phyloP scores from a whole-genome alignment of 2,329 filamentous ascomycete species.

The Scolecobasidium constrictum region DNA sequence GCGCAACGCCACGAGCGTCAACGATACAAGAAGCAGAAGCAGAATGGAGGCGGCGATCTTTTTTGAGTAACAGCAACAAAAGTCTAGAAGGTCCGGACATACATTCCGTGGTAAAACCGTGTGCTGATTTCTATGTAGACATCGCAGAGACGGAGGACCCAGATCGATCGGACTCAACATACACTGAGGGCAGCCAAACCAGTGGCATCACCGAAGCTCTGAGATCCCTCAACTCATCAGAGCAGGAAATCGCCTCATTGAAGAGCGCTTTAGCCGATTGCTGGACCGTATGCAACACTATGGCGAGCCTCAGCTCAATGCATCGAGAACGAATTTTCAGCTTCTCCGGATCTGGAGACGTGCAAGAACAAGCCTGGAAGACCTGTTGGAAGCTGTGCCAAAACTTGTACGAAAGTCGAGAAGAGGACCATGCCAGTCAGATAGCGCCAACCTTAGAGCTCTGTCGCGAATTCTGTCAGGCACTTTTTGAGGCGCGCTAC shows the following conservation, averaged over 20 bases:
- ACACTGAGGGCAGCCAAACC: conserved; percentile 16
- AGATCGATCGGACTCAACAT: conserved; percentile 15
- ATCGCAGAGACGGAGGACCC: conserved; percentile 34
- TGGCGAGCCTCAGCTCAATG: conserved; percentile 74
- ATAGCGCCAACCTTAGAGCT: conserved; percentile 70
- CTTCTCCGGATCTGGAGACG: conserved; percentile 60
- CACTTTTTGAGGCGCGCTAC: conserved; percentile 75
- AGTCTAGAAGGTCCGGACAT: conserved; percentile 66
- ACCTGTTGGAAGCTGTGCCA: conserved; percentile 91
- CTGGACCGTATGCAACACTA: conserved; percentile 87
- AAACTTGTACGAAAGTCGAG: conserved; percentile 70
- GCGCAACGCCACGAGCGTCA: conserved; percentile 72
- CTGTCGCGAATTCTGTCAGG: conserved; percentile 85
- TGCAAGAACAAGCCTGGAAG: conserved; percentile 83
- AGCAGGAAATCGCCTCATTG: conserved; percentile 56
- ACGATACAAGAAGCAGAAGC: conserved; percentile 64
- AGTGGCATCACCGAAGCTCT: conserved; percentile 40
- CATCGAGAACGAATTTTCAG: conserved; percentile 72
- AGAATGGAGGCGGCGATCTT: conserved; percentile 39
- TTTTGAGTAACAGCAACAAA: conserved; percentile 52
- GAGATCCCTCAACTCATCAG: conserved; percentile 45
- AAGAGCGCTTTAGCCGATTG: conserved; percentile 72
- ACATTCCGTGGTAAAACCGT: no score
- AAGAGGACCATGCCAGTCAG: conserved; percentile 57
- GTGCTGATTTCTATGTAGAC: no score